Conservation (phyloP, 129 eudicot genomes). For the Escallonia herrerae region DNA sequence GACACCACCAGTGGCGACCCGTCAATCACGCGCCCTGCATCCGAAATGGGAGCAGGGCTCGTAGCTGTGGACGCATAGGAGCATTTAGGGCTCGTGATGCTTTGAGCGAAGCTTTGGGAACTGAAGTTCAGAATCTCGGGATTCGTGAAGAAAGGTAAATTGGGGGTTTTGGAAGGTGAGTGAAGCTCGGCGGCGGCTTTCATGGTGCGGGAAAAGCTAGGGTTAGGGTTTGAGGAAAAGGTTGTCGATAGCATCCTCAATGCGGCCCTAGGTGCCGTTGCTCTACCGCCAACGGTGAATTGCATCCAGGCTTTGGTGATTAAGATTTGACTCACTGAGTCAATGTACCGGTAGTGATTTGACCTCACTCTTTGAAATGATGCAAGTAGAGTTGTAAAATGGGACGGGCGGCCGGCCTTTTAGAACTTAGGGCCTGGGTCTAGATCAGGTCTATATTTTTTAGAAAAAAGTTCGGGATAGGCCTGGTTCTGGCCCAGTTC, state of each 20-base stretch:
- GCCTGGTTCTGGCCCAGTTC: too few species aligned
- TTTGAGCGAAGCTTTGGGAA: slow-evolving; percentile 21
- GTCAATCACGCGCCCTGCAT: slow-evolving; percentile 3
- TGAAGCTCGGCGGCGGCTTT: slow-evolving; percentile 17
- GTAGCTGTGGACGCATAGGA: slow-evolving; percentile 20
- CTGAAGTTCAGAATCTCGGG: slow-evolving; percentile 18
- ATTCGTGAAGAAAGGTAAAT: slow-evolving; percentile 19
- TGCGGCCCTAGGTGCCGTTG: slow-evolving; percentile 23
- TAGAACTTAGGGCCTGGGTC: too few species aligned
- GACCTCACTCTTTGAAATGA: too few species aligned
- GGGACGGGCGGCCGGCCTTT: too few species aligned
- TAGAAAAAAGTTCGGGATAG: too few species aligned
- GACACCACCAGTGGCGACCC: slow-evolving; percentile 58
- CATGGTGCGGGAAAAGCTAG: slow-evolving; percentile 24
- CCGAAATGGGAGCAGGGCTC: slow-evolving; percentile 12
- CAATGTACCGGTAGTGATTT: too few species aligned
- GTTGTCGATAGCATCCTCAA: slow-evolving; percentile 43
- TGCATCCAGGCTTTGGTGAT: slow-evolving; percentile 2
- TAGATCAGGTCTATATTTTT: too few species aligned
- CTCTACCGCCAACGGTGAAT: slow-evolving; percentile 14
- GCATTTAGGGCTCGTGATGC: slow-evolving; percentile 16
- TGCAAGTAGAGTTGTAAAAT: too few species aligned
- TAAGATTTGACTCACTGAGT: too few species aligned
- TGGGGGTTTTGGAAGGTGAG: slow-evolving; percentile 18
- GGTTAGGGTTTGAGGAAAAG: slow-evolving; percentile 45